phyloP scores from a whole-genome alignment of 169 alveolate genomes.

The Plasmodium cynomolgi region DNA sequence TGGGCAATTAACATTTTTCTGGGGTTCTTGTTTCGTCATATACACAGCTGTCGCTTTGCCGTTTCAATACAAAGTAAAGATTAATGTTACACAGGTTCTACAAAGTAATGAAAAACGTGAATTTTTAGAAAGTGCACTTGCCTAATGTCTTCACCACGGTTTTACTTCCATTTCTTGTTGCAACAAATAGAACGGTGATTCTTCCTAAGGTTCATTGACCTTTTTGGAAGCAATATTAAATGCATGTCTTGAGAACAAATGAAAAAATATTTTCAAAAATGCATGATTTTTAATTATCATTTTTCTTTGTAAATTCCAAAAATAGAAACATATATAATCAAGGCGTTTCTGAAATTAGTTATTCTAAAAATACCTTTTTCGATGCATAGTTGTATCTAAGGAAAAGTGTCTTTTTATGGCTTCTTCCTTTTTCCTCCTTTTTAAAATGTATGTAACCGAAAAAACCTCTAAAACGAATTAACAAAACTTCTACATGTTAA shows the following conservation, averaged over 20 bases:
- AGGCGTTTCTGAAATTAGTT: background rate
- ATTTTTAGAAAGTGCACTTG: background rate
- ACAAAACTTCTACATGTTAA: background rate
- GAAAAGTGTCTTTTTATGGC: background rate
- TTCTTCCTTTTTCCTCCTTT: conserved; percentile 3
- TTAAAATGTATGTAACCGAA: background rate
- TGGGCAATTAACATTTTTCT: background rate
- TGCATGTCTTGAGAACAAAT: background rate
- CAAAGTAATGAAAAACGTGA: background rate
- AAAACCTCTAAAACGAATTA: background rate
- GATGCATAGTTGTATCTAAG: background rate
- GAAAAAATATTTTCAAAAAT: background rate
- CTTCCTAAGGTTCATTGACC: background rate
- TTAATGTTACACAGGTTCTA: background rate
- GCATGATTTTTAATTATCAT: background rate
- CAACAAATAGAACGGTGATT: background rate
- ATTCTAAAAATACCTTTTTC: background rate
- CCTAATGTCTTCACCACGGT: background rate
- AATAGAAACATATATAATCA: background rate
- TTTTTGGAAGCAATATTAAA: background rate
- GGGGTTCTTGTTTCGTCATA: background rate
- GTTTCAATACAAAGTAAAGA: background rate
- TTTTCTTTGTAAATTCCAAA: background rate
- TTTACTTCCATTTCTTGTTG: background rate
- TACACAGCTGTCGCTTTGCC: background rate